Evolutionary conservation across 106 monocot genomes (phyloP).

Genomic region (Cymbidium sinense): DNA sequence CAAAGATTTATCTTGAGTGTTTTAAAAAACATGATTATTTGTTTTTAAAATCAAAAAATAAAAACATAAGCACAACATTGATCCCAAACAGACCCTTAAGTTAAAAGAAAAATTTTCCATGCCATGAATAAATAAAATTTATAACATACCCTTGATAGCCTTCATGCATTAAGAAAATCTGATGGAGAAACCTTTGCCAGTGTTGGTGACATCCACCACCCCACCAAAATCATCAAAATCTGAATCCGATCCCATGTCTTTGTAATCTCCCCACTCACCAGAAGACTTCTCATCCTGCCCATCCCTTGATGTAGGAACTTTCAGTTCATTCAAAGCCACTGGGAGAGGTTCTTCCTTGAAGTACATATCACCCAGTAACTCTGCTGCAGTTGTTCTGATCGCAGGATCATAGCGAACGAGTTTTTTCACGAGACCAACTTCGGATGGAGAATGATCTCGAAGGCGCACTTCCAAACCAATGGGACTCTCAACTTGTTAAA

Average conservation of each 20-base stretch:
- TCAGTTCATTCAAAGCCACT: conserved; percentile 41
- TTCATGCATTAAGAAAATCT: conserved; percentile 26
- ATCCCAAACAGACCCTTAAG: too few relatives aligned
- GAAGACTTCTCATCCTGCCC: conserved; percentile 44
- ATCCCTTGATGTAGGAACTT: conserved; percentile 37
- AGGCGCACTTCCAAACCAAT: conserved; percentile 53
- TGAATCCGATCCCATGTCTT: conserved; percentile 40
- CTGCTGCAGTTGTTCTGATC: conserved; percentile 45
- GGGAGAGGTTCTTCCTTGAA: conserved; percentile 70
- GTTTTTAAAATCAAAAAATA: too few relatives aligned
- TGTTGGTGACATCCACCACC: conserved; percentile 40
- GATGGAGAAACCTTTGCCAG: conserved; percentile 51
- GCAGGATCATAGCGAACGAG: conserved; percentile 58
- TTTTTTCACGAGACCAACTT: conserved; percentile 44
- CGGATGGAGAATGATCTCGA: conserved; percentile 32
- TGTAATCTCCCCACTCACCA: conserved; percentile 40
- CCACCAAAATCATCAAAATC: conserved; percentile 59
- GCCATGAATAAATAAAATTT: neutral
- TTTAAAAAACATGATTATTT: too few relatives aligned
- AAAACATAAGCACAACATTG: too few relatives aligned
- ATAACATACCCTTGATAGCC: neutral
- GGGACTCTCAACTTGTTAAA: conserved; percentile 69
- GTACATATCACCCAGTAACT: conserved; percentile 59
- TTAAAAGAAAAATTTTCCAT: neutral
- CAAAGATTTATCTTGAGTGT: too few relatives aligned